Conservation (phyloP, 73 alveolate genomes). For the Symbiodinium pilosum region DNA sequence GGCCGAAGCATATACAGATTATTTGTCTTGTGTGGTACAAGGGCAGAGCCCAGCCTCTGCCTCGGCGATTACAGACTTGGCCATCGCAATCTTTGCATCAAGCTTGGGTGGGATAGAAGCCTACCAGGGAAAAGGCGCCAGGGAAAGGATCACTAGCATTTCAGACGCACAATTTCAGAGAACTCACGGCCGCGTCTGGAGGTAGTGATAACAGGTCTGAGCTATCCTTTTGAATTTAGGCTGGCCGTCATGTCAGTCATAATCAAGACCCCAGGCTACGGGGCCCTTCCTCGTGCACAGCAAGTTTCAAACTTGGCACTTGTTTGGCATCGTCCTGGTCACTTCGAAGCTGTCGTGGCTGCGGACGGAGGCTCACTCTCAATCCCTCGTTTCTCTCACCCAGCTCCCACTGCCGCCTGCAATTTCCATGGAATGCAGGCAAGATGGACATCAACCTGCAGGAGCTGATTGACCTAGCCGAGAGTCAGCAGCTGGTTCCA, state of each 20-base stretch:
- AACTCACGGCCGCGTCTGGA: no score
- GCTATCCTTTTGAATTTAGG: not conserved
- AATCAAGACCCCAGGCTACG: not conserved
- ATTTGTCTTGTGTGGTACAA: not conserved
- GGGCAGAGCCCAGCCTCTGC: not conserved
- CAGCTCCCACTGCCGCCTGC: no score
- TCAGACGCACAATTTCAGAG: no score
- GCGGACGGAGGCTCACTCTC: not conserved
- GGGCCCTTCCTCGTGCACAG: not conserved
- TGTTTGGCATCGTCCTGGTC: conserved; percentile 20
- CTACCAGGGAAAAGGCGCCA: conserved; percentile 27
- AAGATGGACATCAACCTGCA: conserved; percentile 14
- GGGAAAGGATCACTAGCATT: no score
- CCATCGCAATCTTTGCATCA: not conserved
- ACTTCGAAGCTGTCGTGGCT: conserved; percentile 26
- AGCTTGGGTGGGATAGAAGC: conserved; percentile 15
- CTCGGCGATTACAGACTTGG: not conserved
- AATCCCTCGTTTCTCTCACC: not conserved
- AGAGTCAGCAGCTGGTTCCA: not conserved
- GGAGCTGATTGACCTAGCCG: not conserved
- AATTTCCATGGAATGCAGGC: not conserved
- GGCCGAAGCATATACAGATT: conserved; percentile 13
- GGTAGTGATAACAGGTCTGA: no score
- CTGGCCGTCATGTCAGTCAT: not conserved
- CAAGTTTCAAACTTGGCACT: conserved; percentile 5